These are phyloP conservation scores for Clathrospora elynae DNA, from an alignment of 2,329 filamentous ascomycete genomes.

Conservation along the genomic window DNA sequence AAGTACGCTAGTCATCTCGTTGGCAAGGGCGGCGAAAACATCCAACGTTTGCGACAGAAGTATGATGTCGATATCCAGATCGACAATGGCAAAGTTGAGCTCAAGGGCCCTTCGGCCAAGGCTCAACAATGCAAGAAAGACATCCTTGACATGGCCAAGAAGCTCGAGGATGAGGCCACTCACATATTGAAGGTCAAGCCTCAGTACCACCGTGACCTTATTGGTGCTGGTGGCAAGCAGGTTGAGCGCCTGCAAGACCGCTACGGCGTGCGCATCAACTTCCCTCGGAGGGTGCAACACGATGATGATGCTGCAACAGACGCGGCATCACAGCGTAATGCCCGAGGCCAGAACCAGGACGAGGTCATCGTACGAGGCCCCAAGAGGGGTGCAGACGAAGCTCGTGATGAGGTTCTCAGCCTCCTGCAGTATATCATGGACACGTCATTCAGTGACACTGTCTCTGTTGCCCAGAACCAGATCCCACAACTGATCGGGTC, in stretches of 20 bases:
- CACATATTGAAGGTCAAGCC: constrained; percentile 88
- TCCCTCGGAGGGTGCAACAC: constrained; percentile 72
- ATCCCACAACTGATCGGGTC: constrained; percentile 92
- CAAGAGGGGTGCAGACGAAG: constrained; percentile 89
- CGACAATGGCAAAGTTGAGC: constrained; percentile 89
- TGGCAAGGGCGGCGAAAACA: constrained; percentile 69
- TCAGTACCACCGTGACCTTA: constrained; percentile 92
- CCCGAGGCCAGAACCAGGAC: constrained; percentile 75
- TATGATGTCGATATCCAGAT: constrained; percentile 83
- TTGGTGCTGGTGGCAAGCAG: constrained; percentile 83
- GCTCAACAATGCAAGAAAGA: constrained; percentile 83
- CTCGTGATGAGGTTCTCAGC: constrained; percentile 87
- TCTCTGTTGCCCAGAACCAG: constrained; percentile 88
- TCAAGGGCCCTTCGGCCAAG: constrained; percentile 95
- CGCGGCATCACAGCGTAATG: constrained; percentile 67
- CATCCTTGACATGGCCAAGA: constrained; percentile 77
- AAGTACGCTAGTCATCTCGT: constrained; percentile 89
- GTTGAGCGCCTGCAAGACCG: constrained; percentile 91
- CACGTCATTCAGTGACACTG: constrained; percentile 77
- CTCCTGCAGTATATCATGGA: constrained; percentile 89
- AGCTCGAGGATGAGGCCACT: constrained; percentile 88
- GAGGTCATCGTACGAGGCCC: constrained; percentile 91
- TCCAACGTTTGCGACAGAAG: constrained; percentile 70
- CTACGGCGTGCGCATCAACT: constrained; percentile 94
- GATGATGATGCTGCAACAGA: constrained; percentile 69